Base-by-base conservation (phyloP, 1,284 basidiomycete genomes). In the Chondrostereum purpureum region DNA sequence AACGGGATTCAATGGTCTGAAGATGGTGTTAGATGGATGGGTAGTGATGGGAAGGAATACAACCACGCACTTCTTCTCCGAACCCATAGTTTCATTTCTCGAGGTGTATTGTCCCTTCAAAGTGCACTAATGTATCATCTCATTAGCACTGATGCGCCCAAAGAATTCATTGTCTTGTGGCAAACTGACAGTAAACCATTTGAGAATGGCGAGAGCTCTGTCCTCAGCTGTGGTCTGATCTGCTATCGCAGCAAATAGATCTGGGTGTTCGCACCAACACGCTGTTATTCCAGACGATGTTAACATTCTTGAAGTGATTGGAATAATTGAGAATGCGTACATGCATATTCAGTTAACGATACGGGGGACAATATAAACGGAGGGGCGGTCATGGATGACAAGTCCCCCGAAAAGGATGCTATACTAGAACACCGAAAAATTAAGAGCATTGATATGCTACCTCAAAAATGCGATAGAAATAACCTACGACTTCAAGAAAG, bases 31-130 rank as follows among this genome's bases (percentile, higher is more conserved):
- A 49, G 50, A 52, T n/a, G n/a, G n/a, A n/a, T 31, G 27, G 27
- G 27, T 8, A 19, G 37, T 45, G 11, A 23, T 12, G 43, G 35
- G 37, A 42, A 42, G 41, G 12, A 44, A 45, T 46, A 4, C 66
- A n/a, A n/a, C n/a, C n/a, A n/a, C 76, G 40, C 52, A 85, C 85
- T 98, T 99, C 76, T 98, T 99, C 76, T 97, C 94, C 2, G 89
- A 92, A 6, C 94, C 94, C 80, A 91, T 85, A 53, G 83, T 83
- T 70, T 94, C 91, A 59, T 93, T 94, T 47, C 92, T 75, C 27
- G 89, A 90, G 13, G 91, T 96, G 67, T 96, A 96, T 60, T 96
- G 92, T 31, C 91, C 92, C 64, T 94, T 96, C 49, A 97, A 77
- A 0, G 93, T 97, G 55, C 83, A 83, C 82, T 86, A 51, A 21